These are phyloP conservation scores for Phytophthora pinifolia DNA, from an alignment of 352 stramenopile species.

Conservation along the genomic window DNA sequence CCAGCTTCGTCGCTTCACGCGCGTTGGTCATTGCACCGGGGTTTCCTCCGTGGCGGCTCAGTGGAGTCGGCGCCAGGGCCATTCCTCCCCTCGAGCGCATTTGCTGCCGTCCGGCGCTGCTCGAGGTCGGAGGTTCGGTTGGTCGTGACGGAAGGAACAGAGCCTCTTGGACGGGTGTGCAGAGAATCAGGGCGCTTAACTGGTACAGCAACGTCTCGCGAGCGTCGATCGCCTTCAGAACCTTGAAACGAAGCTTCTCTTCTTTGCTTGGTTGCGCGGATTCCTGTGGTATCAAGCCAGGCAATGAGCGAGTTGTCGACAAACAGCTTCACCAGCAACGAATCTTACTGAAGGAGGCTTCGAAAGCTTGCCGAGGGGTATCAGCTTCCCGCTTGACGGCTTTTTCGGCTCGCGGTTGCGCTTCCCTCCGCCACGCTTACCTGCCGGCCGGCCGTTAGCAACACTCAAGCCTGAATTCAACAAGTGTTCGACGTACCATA, in stretches of 20 bases:
- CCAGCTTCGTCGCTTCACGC: conserved; percentile 67
- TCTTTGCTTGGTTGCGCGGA: conserved; percentile 42
- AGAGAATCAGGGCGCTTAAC: conserved; percentile 68
- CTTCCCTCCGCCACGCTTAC: conserved; percentile 27
- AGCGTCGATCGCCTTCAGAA: conserved; percentile 62
- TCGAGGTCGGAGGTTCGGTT: conserved; percentile 25
- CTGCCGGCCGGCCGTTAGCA: conserved; percentile 10
- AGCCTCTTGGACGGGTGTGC: conserved; percentile 58
- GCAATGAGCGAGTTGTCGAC: background rate
- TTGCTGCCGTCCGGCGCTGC: conserved; percentile 27
- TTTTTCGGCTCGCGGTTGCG: conserved; percentile 26
- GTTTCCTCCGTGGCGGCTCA: conserved; percentile 15
- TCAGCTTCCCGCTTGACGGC: conserved; percentile 29
- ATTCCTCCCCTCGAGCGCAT: conserved; percentile 50
- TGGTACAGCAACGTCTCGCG: conserved; percentile 74
- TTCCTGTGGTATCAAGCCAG: conserved; percentile 18
- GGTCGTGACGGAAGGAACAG: conserved; percentile 54
- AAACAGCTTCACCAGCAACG: background rate
- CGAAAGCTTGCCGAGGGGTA: conserved; percentile 37
- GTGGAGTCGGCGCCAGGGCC: conserved; percentile 33
- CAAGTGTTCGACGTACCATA: conserved; percentile 35
- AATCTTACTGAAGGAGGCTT: conserved; percentile 34
- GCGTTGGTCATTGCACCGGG: conserved; percentile 57
- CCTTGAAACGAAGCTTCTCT: conserved; percentile 72
- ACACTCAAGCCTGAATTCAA: background rate